These are phyloP conservation scores for Coemansia sp. DNA, from an alignment of 192 early-diverging fungal genomes.

Conservation along the genomic window DNA sequence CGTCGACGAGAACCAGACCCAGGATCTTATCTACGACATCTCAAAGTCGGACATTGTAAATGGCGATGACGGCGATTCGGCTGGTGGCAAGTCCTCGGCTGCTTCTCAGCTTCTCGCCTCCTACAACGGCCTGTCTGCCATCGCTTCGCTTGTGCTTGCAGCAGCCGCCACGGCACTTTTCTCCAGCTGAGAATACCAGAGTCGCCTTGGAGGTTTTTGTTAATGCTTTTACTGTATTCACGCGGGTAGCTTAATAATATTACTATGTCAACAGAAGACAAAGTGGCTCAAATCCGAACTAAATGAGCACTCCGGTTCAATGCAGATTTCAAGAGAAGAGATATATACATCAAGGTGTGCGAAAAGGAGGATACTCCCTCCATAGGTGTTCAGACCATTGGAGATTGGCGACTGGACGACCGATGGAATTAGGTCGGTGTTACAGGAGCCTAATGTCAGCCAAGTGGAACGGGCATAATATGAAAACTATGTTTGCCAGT, in stretches of 20 bases:
- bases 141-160: background rate
- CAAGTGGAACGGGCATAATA: conserved; percentile 60
- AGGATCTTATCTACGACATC: conserved; percentile 43
- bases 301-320: conserved; percentile 35
- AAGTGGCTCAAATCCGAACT: conserved; percentile 4
- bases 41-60: conserved; percentile 43
- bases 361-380: conserved; percentile 18
- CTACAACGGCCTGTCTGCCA: background rate
- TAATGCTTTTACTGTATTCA: no score
- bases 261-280: no score
- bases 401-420: conserved; percentile 47
- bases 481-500: conserved; percentile 57
- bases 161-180: background rate
- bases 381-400: conserved; percentile 27
- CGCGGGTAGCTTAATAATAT: no score
- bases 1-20: conserved; percentile 41
- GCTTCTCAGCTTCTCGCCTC: background rate
- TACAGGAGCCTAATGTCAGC: conserved; percentile 60
- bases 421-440: conserved; percentile 46
- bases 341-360: conserved; percentile 38
- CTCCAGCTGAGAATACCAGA: background rate
- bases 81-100: background rate
- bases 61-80: conserved; percentile 5
- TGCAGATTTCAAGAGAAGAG: conserved; percentile 27
- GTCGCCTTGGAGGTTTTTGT: no score